Base-by-base conservation (phyloP, 257 asterid genomes). In the Mitragyna speciosa region DNA sequence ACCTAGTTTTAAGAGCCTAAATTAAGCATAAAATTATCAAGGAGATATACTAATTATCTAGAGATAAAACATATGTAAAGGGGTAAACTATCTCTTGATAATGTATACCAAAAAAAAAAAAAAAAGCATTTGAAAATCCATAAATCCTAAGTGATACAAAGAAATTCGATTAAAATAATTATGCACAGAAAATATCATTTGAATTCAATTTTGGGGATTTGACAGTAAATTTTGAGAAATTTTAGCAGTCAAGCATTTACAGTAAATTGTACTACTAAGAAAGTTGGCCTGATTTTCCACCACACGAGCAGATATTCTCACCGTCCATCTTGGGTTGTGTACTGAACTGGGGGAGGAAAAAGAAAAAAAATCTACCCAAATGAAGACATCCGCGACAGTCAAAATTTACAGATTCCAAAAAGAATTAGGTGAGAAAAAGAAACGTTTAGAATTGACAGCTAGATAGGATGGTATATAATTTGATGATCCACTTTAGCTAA, bases 381-480 rank as follows among this genome's bases (percentile, higher is more conserved):
- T 81, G 81, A 72, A 65, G 39, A 73, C 80, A 70, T 71, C 75
- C 31, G 28, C 79, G 66, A 76, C 30, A 73, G 43, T 85, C 85
- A 66, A 81, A 76, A 69, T 31, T 52, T 24, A 15, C 51, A 77
- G 81, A 75, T 48, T 78, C 78, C 83, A 65, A 41, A 41, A 58
- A 65, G 33, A 72, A 20, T 26, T n/a, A 58, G 52, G 28, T 68
- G 58, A 77, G 45, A 61, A 70, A 81, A 80, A 71, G 61, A 82
- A 16, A 84, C 24, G 66, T 51, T 31, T 48, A 75, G 83, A 84
- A 79, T 79, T 79, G 89, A 84, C 86, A 78, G 75, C 75, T 70
- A 41, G 84, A 81, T 72, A 71, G 73, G 84, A 81, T 76, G 79
- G 68, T 54, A 61, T 12, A 52, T 49, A 63, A 76, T 22, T 72